Base-by-base conservation (phyloP, 2,329 filamentous ascomycete species). In the Nemania abortiva region DNA sequence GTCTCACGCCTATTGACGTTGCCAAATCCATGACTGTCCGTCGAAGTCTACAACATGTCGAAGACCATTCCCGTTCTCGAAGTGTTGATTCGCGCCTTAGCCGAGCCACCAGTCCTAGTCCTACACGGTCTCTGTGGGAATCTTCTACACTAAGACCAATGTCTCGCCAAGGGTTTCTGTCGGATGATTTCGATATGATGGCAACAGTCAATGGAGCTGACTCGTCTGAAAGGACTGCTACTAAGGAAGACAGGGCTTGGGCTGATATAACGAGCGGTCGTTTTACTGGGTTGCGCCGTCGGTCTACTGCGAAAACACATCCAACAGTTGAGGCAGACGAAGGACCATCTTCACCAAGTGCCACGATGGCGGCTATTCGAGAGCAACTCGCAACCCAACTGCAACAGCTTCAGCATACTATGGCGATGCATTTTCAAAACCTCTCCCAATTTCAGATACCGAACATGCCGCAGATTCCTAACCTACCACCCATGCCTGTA, bases 341-440 rank as follows among this genome's bases (percentile, higher is more conserved):
- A 18, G 77, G 78, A 1, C 81, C 85, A 47, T 84, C 85, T 20
- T 88, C 89, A 1, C 88, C 90, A 2, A 84, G 87, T 3, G 87
- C 89, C 4, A 87, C 91, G 55, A 87, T 93, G 75, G 85, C 89
- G 57, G 91, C 91, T 15, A 87, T 93, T 81, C 89, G 91, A 74
- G 91, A 94, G 63, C 91, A 95, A 66, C 81, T 95, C 22, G 86
- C 90, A 29, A 86, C 90, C 20, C 92, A 94, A 76, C 85, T 95
- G 56, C 90, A 95, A 65, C 90, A 94, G 67, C 86, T 95, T 75
- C 93, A 94, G 76, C 90, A 93, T 77, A 89, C 86, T 54, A 86
- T 93, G 83, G 85, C 88, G 42, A 83, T 90, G 78, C 87, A 90
- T 54, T 84, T 93, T 74, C 90, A 91, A 58, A 91, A 91, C 67